A percentile compares a stretch with the other conserved stretches of the same genome.
These are phyloP conservation scores for Schwanniomyces occidentalis DNA, from an alignment of 805 yeast genomes.

Conservation along the genomic window DNA sequence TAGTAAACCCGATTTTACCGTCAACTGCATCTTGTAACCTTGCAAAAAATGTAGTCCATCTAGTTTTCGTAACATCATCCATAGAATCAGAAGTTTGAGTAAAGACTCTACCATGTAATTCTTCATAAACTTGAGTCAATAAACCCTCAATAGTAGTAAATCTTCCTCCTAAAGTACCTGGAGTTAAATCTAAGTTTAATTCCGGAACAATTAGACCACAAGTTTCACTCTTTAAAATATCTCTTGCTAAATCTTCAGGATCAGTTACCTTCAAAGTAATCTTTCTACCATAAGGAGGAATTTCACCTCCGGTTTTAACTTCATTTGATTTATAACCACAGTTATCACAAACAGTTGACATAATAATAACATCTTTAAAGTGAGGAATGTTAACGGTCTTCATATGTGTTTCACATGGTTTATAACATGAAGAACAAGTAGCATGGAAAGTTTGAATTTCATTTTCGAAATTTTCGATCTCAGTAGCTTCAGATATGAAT, in stretches of 20 bases:
- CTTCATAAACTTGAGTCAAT: constrained; percentile 84
- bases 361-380: constrained; percentile 93
- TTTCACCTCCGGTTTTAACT: constrained; percentile 97
- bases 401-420: constrained; percentile 90
- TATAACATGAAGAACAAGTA: constrained; percentile 86
- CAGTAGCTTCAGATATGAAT: constrained; percentile 68
- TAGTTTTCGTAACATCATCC: constrained; percentile 72
- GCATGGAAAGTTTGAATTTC: constrained; percentile 94
- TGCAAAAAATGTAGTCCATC: constrained; percentile 81
- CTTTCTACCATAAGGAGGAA: constrained; percentile 81
- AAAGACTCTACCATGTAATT: constrained; percentile 81
- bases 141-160: constrained; percentile 97
- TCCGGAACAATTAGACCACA: constrained; percentile 88
- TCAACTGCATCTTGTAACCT: constrained; percentile 73
- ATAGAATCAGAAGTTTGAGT: constrained; percentile 87
- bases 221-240: constrained; percentile 90
- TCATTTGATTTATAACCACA: constrained; percentile 98
- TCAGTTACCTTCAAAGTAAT: constrained; percentile 77
- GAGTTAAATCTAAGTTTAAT: constrained; percentile 82
- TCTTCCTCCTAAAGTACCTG: constrained; percentile 97
- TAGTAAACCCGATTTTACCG: constrained; percentile 81
- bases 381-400: constrained; percentile 95
- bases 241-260: constrained; percentile 91
- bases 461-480: constrained; percentile 79
- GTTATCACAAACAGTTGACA: constrained; percentile 89